Evolutionary conservation across 345 rosid genomes (phyloP).

Genomic region (Sapria himalayana): DNA sequence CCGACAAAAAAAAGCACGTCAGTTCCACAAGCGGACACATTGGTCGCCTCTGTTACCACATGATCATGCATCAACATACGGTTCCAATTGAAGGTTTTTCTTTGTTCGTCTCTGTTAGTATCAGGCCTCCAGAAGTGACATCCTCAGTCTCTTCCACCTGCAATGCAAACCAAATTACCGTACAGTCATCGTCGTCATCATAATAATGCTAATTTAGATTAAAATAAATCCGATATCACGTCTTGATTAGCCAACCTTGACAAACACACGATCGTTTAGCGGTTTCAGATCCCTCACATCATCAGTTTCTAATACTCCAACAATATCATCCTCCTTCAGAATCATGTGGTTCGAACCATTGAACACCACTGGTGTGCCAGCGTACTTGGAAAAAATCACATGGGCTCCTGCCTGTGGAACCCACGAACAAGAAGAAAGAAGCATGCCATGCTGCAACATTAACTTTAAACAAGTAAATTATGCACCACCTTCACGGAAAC

Average conservation of each 20-base stretch:
- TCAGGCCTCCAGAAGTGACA: constrained; percentile 87
- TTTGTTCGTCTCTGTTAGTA: constrained; percentile 64
- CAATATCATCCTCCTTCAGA: constrained; percentile 78
- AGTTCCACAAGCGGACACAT: too few species aligned
- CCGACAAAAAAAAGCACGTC: background rate
- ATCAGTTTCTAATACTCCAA: constrained; percentile 83
- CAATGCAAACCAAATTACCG: constrained; percentile 3
- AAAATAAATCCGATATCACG: too few species aligned
- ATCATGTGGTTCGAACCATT: constrained; percentile 63
- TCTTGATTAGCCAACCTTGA: constrained; percentile 34
- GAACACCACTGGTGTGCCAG: constrained; percentile 80
- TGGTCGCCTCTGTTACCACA: too few species aligned
- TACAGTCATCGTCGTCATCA: too few species aligned
- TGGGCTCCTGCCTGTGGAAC: constrained; percentile 45
- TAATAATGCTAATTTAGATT: too few species aligned
- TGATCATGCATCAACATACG: too few species aligned
- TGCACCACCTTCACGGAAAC: constrained; percentile 28
- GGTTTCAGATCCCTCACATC: constrained; percentile 89
- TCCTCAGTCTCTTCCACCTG: constrained; percentile 86
- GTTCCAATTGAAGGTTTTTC: constrained; percentile 87
- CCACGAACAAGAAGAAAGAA: background rate
- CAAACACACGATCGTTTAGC: constrained; percentile 65
- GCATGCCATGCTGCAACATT: too few species aligned
- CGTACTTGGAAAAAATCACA: constrained; percentile 70
- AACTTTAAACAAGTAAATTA: background rate